Evolutionary conservation across 352 stramenopile genomes (phyloP), one percentile per base, ranked within the genome.

Genomic region (Phytophthora gonapodyides): DNA sequence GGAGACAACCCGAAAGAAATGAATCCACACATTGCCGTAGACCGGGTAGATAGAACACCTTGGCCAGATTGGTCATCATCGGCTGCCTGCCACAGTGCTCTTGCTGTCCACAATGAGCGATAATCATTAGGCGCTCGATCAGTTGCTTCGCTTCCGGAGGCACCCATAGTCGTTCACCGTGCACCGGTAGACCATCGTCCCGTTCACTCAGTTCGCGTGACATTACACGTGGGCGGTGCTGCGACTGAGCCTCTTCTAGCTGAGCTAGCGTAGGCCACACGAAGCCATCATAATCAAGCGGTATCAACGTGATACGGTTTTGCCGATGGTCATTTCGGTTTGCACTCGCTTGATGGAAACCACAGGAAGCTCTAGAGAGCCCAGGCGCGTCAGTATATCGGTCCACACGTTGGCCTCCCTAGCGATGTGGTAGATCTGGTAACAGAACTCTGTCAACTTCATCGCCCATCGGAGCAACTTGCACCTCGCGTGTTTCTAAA

Each of bases 401-500:
- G 35, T 24, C 48, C 36, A 56, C 8, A 46, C 35, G n/a, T 46
- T 56, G 2, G 34, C 12, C 13, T 41, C 31, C 4, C 31, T 24
- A 17, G 24, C 7, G 3, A 56, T 35, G 21, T 46, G 36, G 7
- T 53, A 41, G 5, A 42, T 42, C 15, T 42, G 15, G 8, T 53
- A 42, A 3, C 35, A 36, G 11, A 36, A 35, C 13, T 56, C 35
- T 7, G 24, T 37, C 19, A 45, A 27, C 15, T 56, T 46, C 48
- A 56, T 37, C 6, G 36, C 3, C 19, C 35, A 56, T n/a, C 36
- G 5, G 1, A 56, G 9, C 5, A 45, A 10, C 16, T 56, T 56
- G 5, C 36, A 34, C 10, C 35, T n/a, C 7, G 37, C 35, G 13
- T 56, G 48, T 9, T 56, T 56, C 12, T 56, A 46, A 11, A 56